Percentiles rank a stretch among this genome's conserved stretches.
These are phyloP conservation scores for Cucurbita maxima DNA, from an alignment of 306 rosid genomes.

Conservation along the genomic window DNA sequence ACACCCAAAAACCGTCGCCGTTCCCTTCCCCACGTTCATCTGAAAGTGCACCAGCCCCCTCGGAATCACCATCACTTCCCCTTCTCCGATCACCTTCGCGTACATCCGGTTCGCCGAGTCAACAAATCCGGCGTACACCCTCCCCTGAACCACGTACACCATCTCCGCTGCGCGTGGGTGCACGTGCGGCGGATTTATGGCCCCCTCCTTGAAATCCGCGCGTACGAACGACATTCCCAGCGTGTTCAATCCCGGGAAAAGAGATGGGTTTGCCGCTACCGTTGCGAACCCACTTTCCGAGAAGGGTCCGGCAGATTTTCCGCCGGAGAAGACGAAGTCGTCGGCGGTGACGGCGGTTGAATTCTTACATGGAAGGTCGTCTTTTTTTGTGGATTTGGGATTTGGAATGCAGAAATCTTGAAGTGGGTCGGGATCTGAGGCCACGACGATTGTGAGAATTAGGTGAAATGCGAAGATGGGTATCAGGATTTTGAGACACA, in stretches of 20 bases:
- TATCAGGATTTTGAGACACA: conserved; percentile 25
- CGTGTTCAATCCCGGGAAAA: conserved; percentile 72
- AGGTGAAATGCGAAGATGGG: not conserved
- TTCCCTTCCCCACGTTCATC: conserved; percentile 71
- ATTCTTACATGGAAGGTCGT: conserved; percentile 31
- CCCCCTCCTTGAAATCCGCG: conserved; percentile 56
- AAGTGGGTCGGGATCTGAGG: conserved; percentile 86
- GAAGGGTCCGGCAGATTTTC: conserved; percentile 45
- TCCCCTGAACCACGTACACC: conserved; percentile 49
- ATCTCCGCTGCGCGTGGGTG: conserved; percentile 86
- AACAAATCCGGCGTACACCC: conserved; percentile 68
- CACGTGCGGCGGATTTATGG: conserved; percentile 77
- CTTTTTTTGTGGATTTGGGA: conserved; percentile 16
- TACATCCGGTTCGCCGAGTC: conserved; percentile 64
- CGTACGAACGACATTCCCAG: conserved; percentile 74
- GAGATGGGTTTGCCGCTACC: conserved; percentile 34
- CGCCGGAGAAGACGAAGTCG: conserved; percentile 56
- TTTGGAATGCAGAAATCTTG: conserved; percentile 86
- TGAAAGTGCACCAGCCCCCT: conserved; percentile 69
- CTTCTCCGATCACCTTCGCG: conserved; percentile 41
- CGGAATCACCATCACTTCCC: conserved; percentile 86
- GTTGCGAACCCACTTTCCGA: conserved; percentile 42
- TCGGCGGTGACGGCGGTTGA: conserved; percentile 45
- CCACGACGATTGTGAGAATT: conserved; percentile 14
- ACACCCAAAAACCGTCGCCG: conserved; percentile 59